These are phyloP conservation scores for Arabidopsis suecica DNA, from an alignment of 345 rosid species.

Conservation along the genomic window DNA sequence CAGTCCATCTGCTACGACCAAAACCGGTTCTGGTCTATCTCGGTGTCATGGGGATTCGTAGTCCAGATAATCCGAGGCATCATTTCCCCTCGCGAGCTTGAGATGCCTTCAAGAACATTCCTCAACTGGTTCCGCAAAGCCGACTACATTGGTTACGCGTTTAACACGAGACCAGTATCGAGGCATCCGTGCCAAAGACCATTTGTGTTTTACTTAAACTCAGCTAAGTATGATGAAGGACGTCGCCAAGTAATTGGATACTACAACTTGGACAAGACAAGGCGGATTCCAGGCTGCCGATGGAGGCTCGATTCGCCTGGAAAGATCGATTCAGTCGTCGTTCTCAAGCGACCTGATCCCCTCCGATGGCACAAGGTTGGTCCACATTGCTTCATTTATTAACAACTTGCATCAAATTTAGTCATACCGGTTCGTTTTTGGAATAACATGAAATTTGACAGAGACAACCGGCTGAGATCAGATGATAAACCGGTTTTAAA, in stretches of 20 bases:
- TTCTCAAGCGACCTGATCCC: slow-evolving; percentile 69
- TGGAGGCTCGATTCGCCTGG: slow-evolving; percentile 77
- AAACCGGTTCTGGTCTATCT: slow-evolving; percentile 68
- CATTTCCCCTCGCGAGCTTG: slow-evolving; percentile 85
- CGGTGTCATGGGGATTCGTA: slow-evolving; percentile 84
- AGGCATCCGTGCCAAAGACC: slow-evolving; percentile 81
- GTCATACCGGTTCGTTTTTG: not conserved
- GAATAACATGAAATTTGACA: not conserved
- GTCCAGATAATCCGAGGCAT: slow-evolving; percentile 72
- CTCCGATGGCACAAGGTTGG: slow-evolving; percentile 75
- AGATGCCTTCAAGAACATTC: slow-evolving; percentile 85
- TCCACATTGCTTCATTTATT: not conserved
- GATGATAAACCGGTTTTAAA: slow-evolving; percentile 7
- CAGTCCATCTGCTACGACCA: slow-evolving; percentile 82
- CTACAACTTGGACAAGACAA: slow-evolving; percentile 49
- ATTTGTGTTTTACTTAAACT: slow-evolving; percentile 65
- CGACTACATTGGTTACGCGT: slow-evolving; percentile 77
- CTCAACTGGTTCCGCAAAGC: slow-evolving; percentile 78
- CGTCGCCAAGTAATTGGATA: slow-evolving; percentile 66
- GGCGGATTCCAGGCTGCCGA: slow-evolving; percentile 56
- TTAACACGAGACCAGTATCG: slow-evolving; percentile 80
- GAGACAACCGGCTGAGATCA: not conserved
- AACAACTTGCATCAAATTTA: not conserved
- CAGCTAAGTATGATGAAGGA: slow-evolving; percentile 53
- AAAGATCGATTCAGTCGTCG: slow-evolving; percentile 55